A percentile compares a stretch with the other conserved stretches of the same genome.
phyloP scores from a whole-genome alignment of 2,329 filamentous ascomycete genomes.

The Fusarium mangiferae region DNA sequence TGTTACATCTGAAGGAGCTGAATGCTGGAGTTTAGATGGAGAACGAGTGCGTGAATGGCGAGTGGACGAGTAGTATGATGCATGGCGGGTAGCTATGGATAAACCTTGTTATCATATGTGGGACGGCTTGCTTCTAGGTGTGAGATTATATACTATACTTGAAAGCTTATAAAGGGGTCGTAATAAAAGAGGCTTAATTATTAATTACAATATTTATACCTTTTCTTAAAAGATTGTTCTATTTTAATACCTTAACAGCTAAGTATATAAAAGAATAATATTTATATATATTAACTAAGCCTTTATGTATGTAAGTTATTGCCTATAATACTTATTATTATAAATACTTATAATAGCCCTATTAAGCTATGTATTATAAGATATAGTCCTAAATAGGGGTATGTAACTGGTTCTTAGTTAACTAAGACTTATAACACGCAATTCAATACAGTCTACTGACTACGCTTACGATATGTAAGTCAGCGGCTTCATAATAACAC shows the following conservation, averaged over 20 bases:
- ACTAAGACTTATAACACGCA: no score
- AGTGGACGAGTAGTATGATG: background rate
- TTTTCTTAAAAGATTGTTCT: no score
- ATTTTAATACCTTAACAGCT: no score
- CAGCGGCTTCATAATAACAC: no score
- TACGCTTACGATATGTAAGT: background rate
- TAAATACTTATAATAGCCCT: background rate
- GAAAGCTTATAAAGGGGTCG: background rate
- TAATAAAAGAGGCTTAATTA: no score
- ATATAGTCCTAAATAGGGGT: no score
- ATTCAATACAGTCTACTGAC: accelerated
- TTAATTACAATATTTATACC: no score
- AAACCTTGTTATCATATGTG: background rate
- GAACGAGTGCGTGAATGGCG: background rate
- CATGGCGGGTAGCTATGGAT: background rate
- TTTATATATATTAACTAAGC: background rate
- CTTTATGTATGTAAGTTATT: background rate
- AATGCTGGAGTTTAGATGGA: background rate
- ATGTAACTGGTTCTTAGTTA: no score
- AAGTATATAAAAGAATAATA: background rate
- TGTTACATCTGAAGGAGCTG: background rate
- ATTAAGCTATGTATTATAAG: background rate
- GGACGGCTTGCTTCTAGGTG: background rate
- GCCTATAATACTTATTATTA: no score
- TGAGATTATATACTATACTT: background rate